Evolutionary conservation across 192 early-diverging fungal genomes (phyloP).

Genomic region (Phlyctochytrium bullatum): DNA sequence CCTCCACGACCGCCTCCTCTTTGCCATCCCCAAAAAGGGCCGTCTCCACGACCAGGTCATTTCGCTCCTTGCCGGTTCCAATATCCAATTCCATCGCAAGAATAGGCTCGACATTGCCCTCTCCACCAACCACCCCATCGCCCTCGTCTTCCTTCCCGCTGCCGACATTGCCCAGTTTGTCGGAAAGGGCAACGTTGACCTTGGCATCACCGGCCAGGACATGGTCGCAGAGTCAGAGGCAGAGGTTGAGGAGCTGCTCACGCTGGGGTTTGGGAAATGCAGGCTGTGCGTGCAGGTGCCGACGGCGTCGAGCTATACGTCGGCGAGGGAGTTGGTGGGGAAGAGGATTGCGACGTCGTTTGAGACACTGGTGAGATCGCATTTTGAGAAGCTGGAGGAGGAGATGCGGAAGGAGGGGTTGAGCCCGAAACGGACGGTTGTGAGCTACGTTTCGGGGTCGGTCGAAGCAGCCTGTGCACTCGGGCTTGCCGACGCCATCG

Average conservation of each 20-base stretch:
- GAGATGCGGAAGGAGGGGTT: slow-evolving; percentile 31
- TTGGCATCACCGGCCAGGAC: slow-evolving; percentile 97
- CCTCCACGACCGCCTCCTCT: slow-evolving; percentile 62
- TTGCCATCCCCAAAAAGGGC: slow-evolving; percentile 99
- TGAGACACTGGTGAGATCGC: slow-evolving; percentile 60
- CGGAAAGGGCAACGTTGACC: slow-evolving; percentile 90
- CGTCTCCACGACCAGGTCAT: slow-evolving; percentile 89
- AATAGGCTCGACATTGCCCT: slow-evolving; percentile 97
- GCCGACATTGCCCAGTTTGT: slow-evolving; percentile 96
- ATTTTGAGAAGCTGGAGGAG: slow-evolving; percentile 76
- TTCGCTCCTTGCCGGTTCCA: slow-evolving; percentile 75
- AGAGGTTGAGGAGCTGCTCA: slow-evolving; percentile 60
- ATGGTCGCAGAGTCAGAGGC: slow-evolving; percentile 84
- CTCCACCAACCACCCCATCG: slow-evolving; percentile 88
- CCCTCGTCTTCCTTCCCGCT: slow-evolving; percentile 92
- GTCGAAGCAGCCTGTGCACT: slow-evolving; percentile 96
- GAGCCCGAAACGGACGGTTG: slow-evolving; percentile 56
- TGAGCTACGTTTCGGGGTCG: slow-evolving; percentile 87
- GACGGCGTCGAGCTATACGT: slow-evolving; percentile 42
- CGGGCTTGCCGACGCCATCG: slow-evolving; percentile 95
- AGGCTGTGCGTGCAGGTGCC: slow-evolving; percentile 91
- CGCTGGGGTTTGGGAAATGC: slow-evolving; percentile 89
- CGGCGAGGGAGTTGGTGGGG: slow-evolving; percentile 73
- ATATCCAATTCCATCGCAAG: slow-evolving; percentile 92
- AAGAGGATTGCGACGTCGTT: slow-evolving; percentile 96